Conservation (phyloP, 2,329 filamentous ascomycete genomes). For the Fusarium coffeatum region DNA sequence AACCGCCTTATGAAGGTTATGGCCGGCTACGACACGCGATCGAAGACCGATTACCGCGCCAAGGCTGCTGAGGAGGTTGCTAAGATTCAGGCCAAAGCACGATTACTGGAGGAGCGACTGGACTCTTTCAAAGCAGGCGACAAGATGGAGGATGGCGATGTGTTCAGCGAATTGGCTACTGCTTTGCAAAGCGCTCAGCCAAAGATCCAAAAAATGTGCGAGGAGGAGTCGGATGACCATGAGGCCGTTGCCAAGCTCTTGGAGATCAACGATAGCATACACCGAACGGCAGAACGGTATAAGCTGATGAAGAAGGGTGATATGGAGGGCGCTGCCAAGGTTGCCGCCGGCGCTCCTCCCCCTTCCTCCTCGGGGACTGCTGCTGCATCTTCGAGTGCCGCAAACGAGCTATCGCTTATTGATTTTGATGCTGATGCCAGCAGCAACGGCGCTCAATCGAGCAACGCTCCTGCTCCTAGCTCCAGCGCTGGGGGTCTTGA, state of each 20-base stretch:
- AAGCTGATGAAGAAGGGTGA: constrained; percentile 97
- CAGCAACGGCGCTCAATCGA: constrained; percentile 53
- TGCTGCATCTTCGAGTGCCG: constrained; percentile 56
- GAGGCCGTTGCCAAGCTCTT: constrained; percentile 95
- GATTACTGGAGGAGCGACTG: constrained; percentile 90
- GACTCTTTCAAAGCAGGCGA: constrained; percentile 86
- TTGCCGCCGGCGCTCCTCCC: constrained; percentile 79
- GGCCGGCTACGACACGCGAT: constrained; percentile 94
- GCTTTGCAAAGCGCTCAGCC: constrained; percentile 93
- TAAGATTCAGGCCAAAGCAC: constrained; percentile 96
- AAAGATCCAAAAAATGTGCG: constrained; percentile 99
- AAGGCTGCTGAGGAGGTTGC: constrained; percentile 96
- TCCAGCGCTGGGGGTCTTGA: constrained; percentile 76
- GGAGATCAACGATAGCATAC: constrained; percentile 99
- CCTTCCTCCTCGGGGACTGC: constrained; percentile 70
- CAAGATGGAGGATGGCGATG: constrained; percentile 74
- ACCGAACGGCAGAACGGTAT: constrained; percentile 94
- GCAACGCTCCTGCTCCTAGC: constrained; percentile 42
- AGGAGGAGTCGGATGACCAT: constrained; percentile 96
- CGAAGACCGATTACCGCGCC: constrained; percentile 96
- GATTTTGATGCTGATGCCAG: constrained; percentile 80
- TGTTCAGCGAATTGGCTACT: constrained; percentile 86
- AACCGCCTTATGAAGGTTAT: constrained; percentile 99
- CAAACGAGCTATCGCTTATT: constrained; percentile 88
- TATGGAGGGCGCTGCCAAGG: constrained; percentile 81